Percentiles rank a stretch among this genome's conserved stretches.
Conservation (phyloP, 345 rosid species). For the Aquilaria yunnanensis region DNA sequence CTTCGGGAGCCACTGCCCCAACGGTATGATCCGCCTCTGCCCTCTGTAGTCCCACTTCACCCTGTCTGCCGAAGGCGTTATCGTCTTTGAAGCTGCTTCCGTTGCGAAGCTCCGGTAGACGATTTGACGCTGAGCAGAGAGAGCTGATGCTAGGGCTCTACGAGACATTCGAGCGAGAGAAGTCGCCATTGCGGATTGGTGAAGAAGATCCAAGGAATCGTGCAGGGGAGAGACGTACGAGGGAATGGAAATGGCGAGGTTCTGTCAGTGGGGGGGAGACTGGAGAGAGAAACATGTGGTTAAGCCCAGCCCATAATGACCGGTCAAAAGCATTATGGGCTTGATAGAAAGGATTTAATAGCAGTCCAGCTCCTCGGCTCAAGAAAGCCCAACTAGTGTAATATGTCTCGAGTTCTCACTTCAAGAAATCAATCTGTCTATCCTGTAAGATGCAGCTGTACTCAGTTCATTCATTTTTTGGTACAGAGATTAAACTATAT, state of each 20-base stretch:
- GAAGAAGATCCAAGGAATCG: slow-evolving; percentile 10
- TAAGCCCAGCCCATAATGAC: neutral
- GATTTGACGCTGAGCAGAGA: slow-evolving; percentile 12
- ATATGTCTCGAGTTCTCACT: no score
- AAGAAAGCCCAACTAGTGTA: no score
- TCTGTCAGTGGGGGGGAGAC: neutral
- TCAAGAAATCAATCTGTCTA: no score
- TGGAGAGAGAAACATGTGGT: neutral
- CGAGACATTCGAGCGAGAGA: slow-evolving; percentile 49
- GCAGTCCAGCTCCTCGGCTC: no score
- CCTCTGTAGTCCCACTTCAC: slow-evolving; percentile 98
- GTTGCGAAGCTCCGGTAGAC: slow-evolving; percentile 24
- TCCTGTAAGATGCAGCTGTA: no score
- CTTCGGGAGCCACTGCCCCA: slow-evolving; percentile 94
- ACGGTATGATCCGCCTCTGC: slow-evolving; percentile 83
- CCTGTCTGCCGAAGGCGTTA: slow-evolving; percentile 69
- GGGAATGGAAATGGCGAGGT: slow-evolving; percentile 10
- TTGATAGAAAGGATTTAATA: no score
- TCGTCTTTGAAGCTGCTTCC: slow-evolving; percentile 32
- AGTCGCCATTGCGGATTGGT: slow-evolving; percentile 39
- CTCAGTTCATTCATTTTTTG: no score
- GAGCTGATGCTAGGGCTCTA: slow-evolving; percentile 20
- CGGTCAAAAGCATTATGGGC: no score
- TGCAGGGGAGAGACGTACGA: neutral
- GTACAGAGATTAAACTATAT: no score